Evolutionary conservation across 2,329 filamentous ascomycete species (phyloP).

Genomic region (Daldinia sp.): DNA sequence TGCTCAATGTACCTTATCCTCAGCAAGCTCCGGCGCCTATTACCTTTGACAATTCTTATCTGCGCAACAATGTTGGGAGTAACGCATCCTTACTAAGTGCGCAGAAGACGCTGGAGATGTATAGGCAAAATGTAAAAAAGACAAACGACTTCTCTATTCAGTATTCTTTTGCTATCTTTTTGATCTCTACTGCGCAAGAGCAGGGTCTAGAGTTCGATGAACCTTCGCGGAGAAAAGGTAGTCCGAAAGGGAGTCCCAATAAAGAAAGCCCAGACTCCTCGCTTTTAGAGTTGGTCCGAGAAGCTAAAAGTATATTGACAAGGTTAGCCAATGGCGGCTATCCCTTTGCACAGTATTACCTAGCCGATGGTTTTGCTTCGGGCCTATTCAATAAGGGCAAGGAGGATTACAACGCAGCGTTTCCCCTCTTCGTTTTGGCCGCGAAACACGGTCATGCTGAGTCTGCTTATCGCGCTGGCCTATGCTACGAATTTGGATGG

Average conservation of each 20-base stretch:
- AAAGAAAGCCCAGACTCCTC: constrained; percentile 53
- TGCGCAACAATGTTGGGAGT: constrained; percentile 81
- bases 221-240: constrained; percentile 55
- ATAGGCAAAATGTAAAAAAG: constrained; percentile 95
- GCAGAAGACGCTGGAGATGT: constrained; percentile 97
- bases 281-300: constrained; percentile 76
- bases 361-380: constrained; percentile 92
- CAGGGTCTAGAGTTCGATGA: constrained; percentile 66
- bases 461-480: constrained; percentile 88
- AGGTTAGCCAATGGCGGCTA: constrained; percentile 86
- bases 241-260: constrained; percentile 52
- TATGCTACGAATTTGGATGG: constrained; percentile 99
- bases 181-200: constrained; percentile 89
- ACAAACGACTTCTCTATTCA: constrained; percentile 89
- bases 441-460: constrained; percentile 98
- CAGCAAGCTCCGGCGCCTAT: constrained; percentile 75
- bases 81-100: constrained; percentile 91
- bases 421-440: constrained; percentile 89
- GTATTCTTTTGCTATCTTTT: constrained; percentile 95
- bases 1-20: constrained; percentile 77
- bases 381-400: constrained; percentile 96
- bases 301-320: constrained; percentile 90
- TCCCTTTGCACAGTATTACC: constrained; percentile 97
- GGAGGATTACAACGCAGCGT: constrained; percentile 89
- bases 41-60: constrained; percentile 79